phyloP scores from a whole-genome alignment of 495 filamentous ascomycete species.

The Talaromyces proteolyticus region DNA sequence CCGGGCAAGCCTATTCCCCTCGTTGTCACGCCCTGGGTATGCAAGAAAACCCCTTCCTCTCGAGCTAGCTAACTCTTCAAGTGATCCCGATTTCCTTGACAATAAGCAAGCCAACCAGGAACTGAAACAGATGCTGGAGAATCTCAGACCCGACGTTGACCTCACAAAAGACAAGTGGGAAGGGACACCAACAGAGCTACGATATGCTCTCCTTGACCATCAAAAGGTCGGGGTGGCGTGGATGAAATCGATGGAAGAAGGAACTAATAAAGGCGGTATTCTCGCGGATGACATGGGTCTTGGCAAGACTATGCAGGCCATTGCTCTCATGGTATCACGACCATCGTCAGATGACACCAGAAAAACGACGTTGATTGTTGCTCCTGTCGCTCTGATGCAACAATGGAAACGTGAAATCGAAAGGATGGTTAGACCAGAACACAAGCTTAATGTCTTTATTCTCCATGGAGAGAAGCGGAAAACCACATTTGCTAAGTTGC shows the following conservation, averaged over 20 bases:
- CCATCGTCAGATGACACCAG: constrained; percentile 54
- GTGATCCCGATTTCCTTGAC: constrained; percentile 16
- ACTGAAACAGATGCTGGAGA: constrained; percentile 61
- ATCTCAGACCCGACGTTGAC: constrained; percentile 70
- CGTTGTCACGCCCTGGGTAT: background rate
- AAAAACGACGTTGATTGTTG: constrained; percentile 84
- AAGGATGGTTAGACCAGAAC: constrained; percentile 57
- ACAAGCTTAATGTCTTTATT: constrained; percentile 60
- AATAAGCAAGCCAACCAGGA: constrained; percentile 52
- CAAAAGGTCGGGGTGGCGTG: constrained; percentile 79
- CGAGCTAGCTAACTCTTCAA: background rate
- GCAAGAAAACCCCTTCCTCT: background rate
- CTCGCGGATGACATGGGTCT: constrained; percentile 93
- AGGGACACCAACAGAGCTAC: constrained; percentile 68
- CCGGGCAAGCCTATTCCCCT: background rate
- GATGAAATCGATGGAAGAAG: constrained; percentile 78
- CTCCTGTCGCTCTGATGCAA: constrained; percentile 77
- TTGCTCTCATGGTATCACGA: constrained; percentile 76
- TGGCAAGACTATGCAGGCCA: constrained; percentile 90
- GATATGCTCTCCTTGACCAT: constrained; percentile 68
- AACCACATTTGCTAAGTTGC: constrained; percentile 53
- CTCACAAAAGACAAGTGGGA: constrained; percentile 58
- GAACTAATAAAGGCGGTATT: constrained; percentile 74
- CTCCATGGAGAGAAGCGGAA: constrained; percentile 57
- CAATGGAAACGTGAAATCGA: constrained; percentile 89